Base-by-base conservation (phyloP, 768 basidiomycete genomes). In the Hypsizygus marmoreus region DNA sequence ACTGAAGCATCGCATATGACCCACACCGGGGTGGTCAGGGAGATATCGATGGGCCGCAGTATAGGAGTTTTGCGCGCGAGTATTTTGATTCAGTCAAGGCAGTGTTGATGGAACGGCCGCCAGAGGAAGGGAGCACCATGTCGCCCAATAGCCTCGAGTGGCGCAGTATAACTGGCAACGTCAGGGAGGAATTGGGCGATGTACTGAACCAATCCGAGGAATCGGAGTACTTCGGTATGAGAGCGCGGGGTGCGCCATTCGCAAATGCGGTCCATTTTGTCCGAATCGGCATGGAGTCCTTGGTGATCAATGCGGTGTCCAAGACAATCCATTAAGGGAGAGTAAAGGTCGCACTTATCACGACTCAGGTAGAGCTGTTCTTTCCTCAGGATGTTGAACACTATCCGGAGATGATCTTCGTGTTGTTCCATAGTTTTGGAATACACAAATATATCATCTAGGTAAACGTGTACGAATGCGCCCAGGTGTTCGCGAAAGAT, bases 401-500 rank as follows among this genome's bases (percentile, higher is more conserved):
- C 31, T 8, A 43, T 23, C 4, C 31, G 19, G 3, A 43, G 20
- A 23, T 33, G 31, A 13, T 32, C 8, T 16, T 44, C 34, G 14
- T 44, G 43, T 26, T 44, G 23, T 12, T 44, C 33, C 5, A 44
- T 44, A 62, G 10, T 13, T n/a, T 46, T 30, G 10, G 38, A 46
- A 25, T 13, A 46, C 1, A 46, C 34, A 30, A 76, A 69, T 3
- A 77, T 65, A 50, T 77, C 70, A 45, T 78, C 74, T 1, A 77
- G 51, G 45, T 76, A 77, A 2, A 71, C 62, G 34, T 76, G 67
- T 6, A 76, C 25, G 44, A 70, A 75, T 8, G 30, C 17, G 0
- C 72, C 70, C 3, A 78, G 66, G n/a, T 53, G 36, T 0, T 71
- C 62, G 1, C 60, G 47, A 35, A 79, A 74, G 12, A 76, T 62